These are phyloP conservation scores for Monocercomonoides exilis DNA, from an alignment of 78 protist species.

Conservation along the genomic window DNA sequence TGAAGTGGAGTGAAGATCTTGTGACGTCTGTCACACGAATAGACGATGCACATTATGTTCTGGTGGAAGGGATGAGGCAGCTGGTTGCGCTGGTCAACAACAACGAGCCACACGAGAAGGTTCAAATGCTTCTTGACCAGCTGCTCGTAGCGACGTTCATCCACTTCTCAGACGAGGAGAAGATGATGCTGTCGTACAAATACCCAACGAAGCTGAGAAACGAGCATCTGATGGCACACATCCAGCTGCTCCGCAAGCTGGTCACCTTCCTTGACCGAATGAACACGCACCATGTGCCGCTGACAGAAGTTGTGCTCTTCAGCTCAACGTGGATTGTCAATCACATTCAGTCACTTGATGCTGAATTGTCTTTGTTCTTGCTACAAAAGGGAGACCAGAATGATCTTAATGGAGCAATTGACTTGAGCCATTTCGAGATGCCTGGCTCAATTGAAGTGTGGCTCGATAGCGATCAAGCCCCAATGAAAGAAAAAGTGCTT, in stretches of 20 bases:
- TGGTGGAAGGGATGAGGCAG: neutral
- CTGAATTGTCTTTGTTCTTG: neutral
- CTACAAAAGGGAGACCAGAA: too few species aligned
- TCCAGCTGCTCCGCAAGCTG: neutral
- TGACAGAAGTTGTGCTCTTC: neutral
- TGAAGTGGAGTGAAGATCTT: neutral
- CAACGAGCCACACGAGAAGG: neutral
- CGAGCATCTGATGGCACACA: neutral
- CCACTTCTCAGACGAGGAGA: neutral
- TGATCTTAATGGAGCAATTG: too few species aligned
- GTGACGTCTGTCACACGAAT: neutral
- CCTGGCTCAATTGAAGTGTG: too few species aligned
- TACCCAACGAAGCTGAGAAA: neutral
- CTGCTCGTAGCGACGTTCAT: neutral
- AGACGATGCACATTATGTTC: neutral
- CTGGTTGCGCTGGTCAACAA: neutral
- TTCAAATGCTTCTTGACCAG: neutral
- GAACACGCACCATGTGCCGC: neutral
- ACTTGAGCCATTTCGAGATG: too few species aligned
- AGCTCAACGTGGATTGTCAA: neutral
- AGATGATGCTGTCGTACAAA: neutral
- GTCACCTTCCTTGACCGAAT: neutral
- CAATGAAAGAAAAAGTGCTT: too few species aligned
- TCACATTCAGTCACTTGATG: neutral
- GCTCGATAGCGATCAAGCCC: too few species aligned